Conservation (phyloP, 2,329 filamentous ascomycete species). For the Ophiocordyceps sinensis region DNA sequence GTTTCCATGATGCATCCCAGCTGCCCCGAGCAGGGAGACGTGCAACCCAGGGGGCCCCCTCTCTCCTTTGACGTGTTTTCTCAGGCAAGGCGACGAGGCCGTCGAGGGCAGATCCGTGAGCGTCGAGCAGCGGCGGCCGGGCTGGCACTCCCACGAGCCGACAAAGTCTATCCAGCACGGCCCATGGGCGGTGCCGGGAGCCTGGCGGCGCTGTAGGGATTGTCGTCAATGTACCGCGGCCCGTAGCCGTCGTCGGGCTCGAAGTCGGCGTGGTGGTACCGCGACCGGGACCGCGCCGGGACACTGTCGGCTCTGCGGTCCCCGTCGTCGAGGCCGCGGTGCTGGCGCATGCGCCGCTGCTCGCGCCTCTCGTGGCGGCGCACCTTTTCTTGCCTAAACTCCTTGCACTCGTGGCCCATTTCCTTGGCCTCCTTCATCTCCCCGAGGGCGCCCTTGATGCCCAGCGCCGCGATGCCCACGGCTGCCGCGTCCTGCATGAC, state of each 20-base stretch:
- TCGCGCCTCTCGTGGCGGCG: constrained; percentile 33
- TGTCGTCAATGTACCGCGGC: constrained; percentile 31
- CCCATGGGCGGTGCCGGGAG: constrained; percentile 21
- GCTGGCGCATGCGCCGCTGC: constrained; percentile 17
- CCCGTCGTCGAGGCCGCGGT: constrained; percentile 16
- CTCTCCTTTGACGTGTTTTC: too few relatives aligned
- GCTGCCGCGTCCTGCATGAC: constrained; percentile 44
- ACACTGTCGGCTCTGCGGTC: constrained; percentile 29
- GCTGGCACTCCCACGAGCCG: not conserved
- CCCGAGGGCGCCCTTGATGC: constrained; percentile 40
- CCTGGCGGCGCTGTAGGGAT: constrained; percentile 26
- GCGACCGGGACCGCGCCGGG: constrained; percentile 25
- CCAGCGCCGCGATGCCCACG: constrained; percentile 41
- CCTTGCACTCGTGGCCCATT: constrained; percentile 29
- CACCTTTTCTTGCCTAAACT: constrained; percentile 34
- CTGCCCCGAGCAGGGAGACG: too few relatives aligned
- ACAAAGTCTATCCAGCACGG: constrained; percentile 4
- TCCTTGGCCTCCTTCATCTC: constrained; percentile 43
- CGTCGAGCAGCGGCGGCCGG: not conserved
- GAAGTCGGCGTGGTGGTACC: constrained; percentile 16
- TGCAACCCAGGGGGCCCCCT: too few relatives aligned
- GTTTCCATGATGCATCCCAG: too few relatives aligned
- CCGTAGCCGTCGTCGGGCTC: constrained; percentile 26
- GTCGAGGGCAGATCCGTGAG: not conserved
- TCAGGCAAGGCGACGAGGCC: too few relatives aligned